phyloP scores from a whole-genome alignment of 208 protist genomes.

The Leishmania braziliensis region DNA sequence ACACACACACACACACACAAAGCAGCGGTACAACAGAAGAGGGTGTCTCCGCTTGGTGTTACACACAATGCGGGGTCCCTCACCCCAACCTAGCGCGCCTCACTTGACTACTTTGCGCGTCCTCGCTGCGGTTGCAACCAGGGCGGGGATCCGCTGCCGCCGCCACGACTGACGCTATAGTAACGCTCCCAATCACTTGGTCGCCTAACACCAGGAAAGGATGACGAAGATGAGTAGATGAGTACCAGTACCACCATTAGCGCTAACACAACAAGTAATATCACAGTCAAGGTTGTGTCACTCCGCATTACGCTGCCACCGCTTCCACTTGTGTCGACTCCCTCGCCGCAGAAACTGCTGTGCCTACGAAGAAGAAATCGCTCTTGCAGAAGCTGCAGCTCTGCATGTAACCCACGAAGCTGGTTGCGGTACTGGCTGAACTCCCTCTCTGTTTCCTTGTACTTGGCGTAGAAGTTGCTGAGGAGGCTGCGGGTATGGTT shows the following conservation, averaged over 20 bases:
- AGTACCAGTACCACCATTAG: background rate
- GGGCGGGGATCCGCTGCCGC: background rate
- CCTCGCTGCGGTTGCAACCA: conserved; percentile 5
- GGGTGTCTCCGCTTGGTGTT: background rate
- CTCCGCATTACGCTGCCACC: background rate
- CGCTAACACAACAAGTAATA: background rate
- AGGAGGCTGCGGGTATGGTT: conserved; percentile 9
- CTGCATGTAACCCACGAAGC: background rate
- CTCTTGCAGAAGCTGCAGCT: conserved; percentile 7
- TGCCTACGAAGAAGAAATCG: conserved; percentile 9
- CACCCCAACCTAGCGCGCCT: background rate
- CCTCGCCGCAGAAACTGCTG: background rate
- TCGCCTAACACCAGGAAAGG: background rate
- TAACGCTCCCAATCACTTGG: background rate
- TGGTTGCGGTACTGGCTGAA: conserved; percentile 1
- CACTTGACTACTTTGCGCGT: background rate
- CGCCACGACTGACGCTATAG: background rate
- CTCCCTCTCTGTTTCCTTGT: background rate
- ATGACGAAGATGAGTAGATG: background rate
- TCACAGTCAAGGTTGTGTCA: background rate
- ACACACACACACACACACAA: background rate
- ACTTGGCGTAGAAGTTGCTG: conserved; percentile 5
- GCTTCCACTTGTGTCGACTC: background rate
- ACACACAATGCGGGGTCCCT: background rate
- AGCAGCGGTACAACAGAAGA: background rate